phyloP scores from a whole-genome alignment of 768 basidiomycete genomes.

The Leccinum subgranulosum region DNA sequence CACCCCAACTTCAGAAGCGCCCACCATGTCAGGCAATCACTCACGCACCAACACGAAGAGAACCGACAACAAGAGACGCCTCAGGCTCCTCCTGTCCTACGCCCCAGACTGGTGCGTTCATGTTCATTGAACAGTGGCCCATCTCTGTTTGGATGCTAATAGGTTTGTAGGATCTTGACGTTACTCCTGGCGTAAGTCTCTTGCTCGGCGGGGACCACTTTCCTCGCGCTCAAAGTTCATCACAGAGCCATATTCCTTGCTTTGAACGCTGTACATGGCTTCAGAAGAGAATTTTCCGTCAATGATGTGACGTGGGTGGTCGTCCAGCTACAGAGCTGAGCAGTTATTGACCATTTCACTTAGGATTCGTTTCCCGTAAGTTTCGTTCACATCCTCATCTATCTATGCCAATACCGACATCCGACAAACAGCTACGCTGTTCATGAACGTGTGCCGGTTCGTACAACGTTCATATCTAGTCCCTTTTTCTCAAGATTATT shows the following conservation, averaged over 20 bases:
- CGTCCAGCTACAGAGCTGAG: neutral
- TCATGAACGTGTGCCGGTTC: constrained; percentile 76
- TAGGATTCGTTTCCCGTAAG: constrained; percentile 27
- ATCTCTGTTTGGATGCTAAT: neutral
- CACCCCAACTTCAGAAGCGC: neutral
- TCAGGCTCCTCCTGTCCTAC: constrained; percentile 58
- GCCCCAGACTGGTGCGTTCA: constrained; percentile 68
- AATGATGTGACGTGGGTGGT: constrained; percentile 62
- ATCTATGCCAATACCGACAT: constrained; percentile 4
- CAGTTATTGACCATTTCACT: constrained; percentile 12
- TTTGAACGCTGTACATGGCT: constrained; percentile 66
- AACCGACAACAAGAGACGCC: constrained; percentile 27
- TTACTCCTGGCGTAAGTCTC: constrained; percentile 57
- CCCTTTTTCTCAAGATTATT: neutral
- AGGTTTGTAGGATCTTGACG: constrained; percentile 56
- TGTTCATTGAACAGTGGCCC: constrained; percentile 15
- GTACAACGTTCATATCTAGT: constrained; percentile 18
- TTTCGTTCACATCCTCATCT: neutral
- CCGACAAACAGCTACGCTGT: constrained; percentile 51
- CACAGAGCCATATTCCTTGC: constrained; percentile 59
- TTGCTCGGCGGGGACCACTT: neutral
- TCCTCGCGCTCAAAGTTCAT: neutral
- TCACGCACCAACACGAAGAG: constrained; percentile 10
- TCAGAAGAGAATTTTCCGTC: constrained; percentile 74
- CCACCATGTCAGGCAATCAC: constrained; percentile 17